These are phyloP conservation scores for Boletellus emodensis DNA, from an alignment of 768 basidiomycete genomes.

Conservation along the genomic window DNA sequence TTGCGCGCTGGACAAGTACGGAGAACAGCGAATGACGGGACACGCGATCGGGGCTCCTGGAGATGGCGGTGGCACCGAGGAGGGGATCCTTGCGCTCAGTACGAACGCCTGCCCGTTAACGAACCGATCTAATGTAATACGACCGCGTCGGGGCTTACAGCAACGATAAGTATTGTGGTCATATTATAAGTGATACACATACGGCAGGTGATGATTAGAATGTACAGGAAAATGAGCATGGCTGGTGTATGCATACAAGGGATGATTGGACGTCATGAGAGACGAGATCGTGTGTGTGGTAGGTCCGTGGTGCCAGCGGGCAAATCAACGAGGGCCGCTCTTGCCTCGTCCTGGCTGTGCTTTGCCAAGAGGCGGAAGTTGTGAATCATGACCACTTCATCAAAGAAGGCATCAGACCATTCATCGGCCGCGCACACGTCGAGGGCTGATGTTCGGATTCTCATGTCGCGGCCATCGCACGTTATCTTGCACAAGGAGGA, in stretches of 20 bases:
- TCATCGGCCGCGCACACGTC: slow-evolving; percentile 40
- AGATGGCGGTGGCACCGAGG: slow-evolving; percentile 20
- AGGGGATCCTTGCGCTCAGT: slow-evolving; percentile 12
- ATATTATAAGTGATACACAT: slow-evolving; percentile 34
- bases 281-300: slow-evolving; percentile 14
- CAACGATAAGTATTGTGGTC: slow-evolving; percentile 27
- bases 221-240: slow-evolving; percentile 31
- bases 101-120: slow-evolving; percentile 9
- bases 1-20: slow-evolving; percentile 68
- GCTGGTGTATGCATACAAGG: slow-evolving; percentile 28
- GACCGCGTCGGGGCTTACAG: slow-evolving; percentile 25
- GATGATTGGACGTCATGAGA: slow-evolving; percentile 25
- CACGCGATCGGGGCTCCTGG: slow-evolving; percentile 23
- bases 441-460: slow-evolving; percentile 47
- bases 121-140: slow-evolving; percentile 22
- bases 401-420: slow-evolving; percentile 61
- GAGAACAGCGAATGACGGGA: slow-evolving; percentile 20
- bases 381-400: slow-evolving; percentile 58
- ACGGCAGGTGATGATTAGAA: slow-evolving; percentile 30
- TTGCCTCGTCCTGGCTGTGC: slow-evolving; percentile 36
- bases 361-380: slow-evolving; percentile 41
- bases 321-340: slow-evolving; percentile 24
- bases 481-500: slow-evolving; percentile 33
- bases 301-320: slow-evolving; percentile 23
- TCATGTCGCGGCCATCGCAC: slow-evolving; percentile 39